phyloP scores from a whole-genome alignment of 257 asterid species.

The Nicotiana tomentosiformis region DNA sequence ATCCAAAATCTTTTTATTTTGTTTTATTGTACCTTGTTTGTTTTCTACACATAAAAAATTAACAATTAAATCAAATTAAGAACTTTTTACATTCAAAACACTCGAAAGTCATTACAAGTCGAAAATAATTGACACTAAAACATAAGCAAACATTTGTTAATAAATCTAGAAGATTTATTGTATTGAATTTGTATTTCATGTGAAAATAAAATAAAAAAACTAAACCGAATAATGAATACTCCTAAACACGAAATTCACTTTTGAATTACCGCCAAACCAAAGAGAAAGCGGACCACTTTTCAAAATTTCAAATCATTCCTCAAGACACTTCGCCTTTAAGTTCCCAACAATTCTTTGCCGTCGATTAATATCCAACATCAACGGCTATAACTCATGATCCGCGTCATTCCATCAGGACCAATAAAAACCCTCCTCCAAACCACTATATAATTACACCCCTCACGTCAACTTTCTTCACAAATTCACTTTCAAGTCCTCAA shows the following conservation, averaged over 20 bases:
- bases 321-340: not conserved
- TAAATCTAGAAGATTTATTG: too few species aligned
- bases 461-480: not conserved
- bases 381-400: not conserved
- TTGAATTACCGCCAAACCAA: not conserved
- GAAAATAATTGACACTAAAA: too few species aligned
- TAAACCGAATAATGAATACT: too few species aligned
- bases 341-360: not conserved
- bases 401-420: not conserved
- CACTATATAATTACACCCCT: not conserved
- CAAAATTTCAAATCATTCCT: not conserved
- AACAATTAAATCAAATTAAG: too few species aligned
- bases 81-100: too few species aligned
- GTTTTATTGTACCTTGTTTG: too few species aligned
- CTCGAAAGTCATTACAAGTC: too few species aligned
- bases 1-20: too few species aligned
- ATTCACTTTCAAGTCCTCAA: not conserved
- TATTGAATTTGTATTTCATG: too few species aligned
- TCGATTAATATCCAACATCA: not conserved
- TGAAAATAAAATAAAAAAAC: too few species aligned
- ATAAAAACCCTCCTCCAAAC: not conserved
- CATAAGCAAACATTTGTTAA: too few species aligned
- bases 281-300: not conserved
- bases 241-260: not conserved
- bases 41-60: too few species aligned